phyloP scores from a whole-genome alignment of 208 protist genomes.

The Acanthamoeba comandoni region DNA sequence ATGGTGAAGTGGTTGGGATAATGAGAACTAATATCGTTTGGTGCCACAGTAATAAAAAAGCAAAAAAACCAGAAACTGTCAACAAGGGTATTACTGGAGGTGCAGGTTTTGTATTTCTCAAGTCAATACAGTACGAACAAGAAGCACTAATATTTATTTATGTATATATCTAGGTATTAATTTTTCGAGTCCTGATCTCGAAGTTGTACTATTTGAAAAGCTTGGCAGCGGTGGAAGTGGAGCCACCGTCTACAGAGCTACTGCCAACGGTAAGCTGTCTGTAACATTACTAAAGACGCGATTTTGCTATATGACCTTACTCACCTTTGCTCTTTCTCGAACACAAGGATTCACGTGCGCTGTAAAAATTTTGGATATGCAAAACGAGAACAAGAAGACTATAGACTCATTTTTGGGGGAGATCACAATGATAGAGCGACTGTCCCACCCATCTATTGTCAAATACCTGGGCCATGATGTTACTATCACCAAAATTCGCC shows the following conservation, averaged over 20 bases:
- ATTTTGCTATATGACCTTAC: too few relatives aligned
- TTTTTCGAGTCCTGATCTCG: background rate
- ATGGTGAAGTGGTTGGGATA: too few relatives aligned
- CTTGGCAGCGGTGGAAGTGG: background rate
- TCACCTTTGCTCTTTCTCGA: too few relatives aligned
- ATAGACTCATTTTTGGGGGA: background rate
- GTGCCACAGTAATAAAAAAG: too few relatives aligned
- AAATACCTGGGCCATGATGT: background rate
- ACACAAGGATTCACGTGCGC: background rate
- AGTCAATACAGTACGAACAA: background rate
- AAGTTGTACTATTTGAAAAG: slow-evolving; percentile 36
- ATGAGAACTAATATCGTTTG: too few relatives aligned
- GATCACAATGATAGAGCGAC: slow-evolving; percentile 1
- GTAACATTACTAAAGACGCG: too few relatives aligned
- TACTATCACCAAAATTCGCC: slow-evolving; percentile 12
- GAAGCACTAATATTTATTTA: background rate
- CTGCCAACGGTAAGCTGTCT: background rate
- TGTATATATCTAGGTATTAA: too few relatives aligned
- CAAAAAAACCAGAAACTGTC: background rate
- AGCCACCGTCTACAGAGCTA: slow-evolving; percentile 1
- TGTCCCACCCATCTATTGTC: background rate
- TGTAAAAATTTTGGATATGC: slow-evolving; percentile 16
- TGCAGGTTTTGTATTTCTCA: background rate
- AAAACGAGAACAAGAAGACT: background rate
- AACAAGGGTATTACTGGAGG: background rate